phyloP scores from a whole-genome alignment of 179 eudicot genomes.

The Patellifolia procumbens region DNA sequence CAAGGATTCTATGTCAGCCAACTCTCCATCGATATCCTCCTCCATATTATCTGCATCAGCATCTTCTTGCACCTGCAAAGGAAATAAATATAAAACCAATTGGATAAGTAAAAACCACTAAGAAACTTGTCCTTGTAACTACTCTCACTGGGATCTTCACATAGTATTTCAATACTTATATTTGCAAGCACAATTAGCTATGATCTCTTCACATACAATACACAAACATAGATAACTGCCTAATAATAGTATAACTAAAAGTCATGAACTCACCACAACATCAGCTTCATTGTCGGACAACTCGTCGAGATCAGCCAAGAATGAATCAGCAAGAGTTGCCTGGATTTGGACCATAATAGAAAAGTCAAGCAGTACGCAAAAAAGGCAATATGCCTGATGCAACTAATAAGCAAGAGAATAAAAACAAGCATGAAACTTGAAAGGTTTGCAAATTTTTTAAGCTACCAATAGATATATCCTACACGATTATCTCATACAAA shows the following conservation, averaged over 20 bases:
- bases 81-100: not conserved
- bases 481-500: not conserved
- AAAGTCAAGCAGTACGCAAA: not conserved
- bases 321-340: constrained; percentile 94
- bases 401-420: not conserved
- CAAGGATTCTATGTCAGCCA: constrained; percentile 77
- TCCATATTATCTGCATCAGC: constrained; percentile 67
- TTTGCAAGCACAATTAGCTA: not conserved
- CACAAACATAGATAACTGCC: not conserved
- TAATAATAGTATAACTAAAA: not conserved
- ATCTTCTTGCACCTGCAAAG: constrained; percentile 60
- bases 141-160: not conserved
- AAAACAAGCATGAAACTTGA: not conserved
- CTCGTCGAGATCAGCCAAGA: constrained; percentile 93
- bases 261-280: constrained; percentile 50
- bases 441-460: not conserved
- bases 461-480: not conserved
- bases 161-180: not conserved
- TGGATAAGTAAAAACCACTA: not conserved
- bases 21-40: constrained; percentile 78
- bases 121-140: not conserved
- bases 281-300: constrained; percentile 86
- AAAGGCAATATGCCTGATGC: not conserved
- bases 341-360: constrained; percentile 29
- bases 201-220: not conserved